Evolutionary conservation across 371 early-diverging fungal species (phyloP).

Genomic region (Mortierella sp.): DNA sequence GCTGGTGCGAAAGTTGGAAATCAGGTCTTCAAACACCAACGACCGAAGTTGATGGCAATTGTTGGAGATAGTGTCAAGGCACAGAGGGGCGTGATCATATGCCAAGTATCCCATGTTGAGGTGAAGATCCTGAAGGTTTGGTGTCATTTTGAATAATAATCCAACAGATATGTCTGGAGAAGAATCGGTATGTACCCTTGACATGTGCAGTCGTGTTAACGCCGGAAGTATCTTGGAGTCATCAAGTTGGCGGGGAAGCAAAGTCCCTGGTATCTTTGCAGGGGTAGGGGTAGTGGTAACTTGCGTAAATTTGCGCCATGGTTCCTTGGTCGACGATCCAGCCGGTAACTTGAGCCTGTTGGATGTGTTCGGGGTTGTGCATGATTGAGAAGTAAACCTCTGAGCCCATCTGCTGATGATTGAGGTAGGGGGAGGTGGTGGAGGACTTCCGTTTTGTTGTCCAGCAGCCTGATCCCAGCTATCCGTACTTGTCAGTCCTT

Average conservation of each 20-base stretch:
- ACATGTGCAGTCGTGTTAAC: slow-evolving; percentile 14
- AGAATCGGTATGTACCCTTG: neutral
- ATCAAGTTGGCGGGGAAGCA: neutral
- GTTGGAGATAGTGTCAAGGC: slow-evolving; percentile 26
- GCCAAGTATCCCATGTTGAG: neutral
- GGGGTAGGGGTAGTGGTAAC: neutral
- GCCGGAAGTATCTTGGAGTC: neutral
- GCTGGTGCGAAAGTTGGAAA: neutral
- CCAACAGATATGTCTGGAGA: neutral
- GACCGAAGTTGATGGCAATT: slow-evolving; percentile 7
- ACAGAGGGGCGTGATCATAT: neutral
- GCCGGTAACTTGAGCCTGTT: neutral
- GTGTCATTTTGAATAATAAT: slow-evolving; percentile 22
- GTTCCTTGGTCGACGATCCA: slow-evolving; percentile 6
- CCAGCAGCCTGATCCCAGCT: too few species aligned
- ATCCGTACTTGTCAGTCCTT: neutral
- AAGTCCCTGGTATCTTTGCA: neutral
- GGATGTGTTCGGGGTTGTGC: neutral
- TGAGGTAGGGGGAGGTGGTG: neutral
- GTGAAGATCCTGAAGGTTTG: slow-evolving; percentile 11
- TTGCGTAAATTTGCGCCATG: slow-evolving; percentile 24
- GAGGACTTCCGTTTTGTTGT: too few species aligned
- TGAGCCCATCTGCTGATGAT: neutral
- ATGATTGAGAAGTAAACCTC: neutral
- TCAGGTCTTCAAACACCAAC: slow-evolving; percentile 2